phyloP scores from a whole-genome alignment of 2,329 filamentous ascomycete genomes.

The Cladophialophora bantiana region DNA sequence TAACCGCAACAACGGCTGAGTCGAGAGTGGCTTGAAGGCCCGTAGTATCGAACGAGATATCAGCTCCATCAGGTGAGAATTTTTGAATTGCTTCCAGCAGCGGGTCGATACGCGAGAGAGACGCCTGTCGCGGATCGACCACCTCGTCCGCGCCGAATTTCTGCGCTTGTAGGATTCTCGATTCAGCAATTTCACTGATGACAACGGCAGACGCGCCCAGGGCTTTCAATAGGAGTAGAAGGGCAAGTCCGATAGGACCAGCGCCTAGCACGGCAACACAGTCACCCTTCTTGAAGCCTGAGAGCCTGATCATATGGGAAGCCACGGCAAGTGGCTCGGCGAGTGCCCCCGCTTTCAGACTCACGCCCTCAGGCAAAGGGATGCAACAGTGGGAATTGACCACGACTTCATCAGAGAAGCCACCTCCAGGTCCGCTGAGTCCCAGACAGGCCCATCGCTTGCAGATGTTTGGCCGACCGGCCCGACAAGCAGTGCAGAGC shows the following conservation, averaged over 20 bases:
- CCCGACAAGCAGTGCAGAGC: conserved; percentile 10
- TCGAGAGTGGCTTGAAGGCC: conserved; percentile 60
- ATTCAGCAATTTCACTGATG: conserved; percentile 52
- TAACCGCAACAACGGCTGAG: conserved; percentile 55
- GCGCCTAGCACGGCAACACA: conserved; percentile 57
- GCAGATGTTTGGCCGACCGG: conserved; percentile 18
- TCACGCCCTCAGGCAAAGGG: conserved; percentile 16
- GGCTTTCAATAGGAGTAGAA: conserved; percentile 55
- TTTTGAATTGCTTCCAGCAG: conserved; percentile 9
- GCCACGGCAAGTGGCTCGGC: conserved; percentile 62
- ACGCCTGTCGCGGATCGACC: conserved; percentile 51
- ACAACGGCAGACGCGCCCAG: conserved; percentile 56
- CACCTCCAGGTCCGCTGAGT: conserved; percentile 18
- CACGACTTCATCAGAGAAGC: conserved; percentile 6
- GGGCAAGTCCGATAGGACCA: conserved; percentile 61
- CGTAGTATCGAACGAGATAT: conserved; percentile 60
- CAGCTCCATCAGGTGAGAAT: conserved; percentile 47
- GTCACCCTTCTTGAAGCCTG: conserved; percentile 53
- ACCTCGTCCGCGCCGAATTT: conserved; percentile 60
- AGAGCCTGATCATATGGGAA: conserved; percentile 61
- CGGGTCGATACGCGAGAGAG: conserved; percentile 7
- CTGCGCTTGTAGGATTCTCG: conserved; percentile 56
- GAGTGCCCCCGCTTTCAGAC: conserved; percentile 45
- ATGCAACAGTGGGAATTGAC: conserved; percentile 12
- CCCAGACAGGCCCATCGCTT: conserved; percentile 11